phyloP scores from a whole-genome alignment of 257 asterid species.

The Euphrasia confusa region DNA sequence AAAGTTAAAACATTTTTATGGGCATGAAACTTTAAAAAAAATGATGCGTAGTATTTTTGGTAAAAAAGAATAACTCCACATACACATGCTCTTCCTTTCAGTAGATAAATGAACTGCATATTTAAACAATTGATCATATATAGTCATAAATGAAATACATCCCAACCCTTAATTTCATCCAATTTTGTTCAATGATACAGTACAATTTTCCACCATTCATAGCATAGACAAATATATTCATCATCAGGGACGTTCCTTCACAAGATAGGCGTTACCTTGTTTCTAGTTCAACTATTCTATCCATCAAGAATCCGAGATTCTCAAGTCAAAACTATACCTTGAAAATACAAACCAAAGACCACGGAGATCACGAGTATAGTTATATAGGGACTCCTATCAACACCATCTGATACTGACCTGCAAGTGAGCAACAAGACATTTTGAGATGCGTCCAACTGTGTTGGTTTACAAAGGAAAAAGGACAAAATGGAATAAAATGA shows the following conservation, averaged over 20 bases:
- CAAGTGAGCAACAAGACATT: constrained; percentile 19
- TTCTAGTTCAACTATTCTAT: constrained; percentile 21
- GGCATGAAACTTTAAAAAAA: too few species aligned
- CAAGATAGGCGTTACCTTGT: constrained; percentile 8
- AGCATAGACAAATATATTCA: background rate
- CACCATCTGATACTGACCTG: constrained; percentile 51
- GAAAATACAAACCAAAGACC: constrained; percentile 38
- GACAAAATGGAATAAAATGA: too few species aligned
- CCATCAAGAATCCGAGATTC: constrained; percentile 22
- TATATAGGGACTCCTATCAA: constrained; percentile 28
- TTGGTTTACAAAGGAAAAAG: too few species aligned
- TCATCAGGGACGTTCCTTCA: constrained; percentile 11
- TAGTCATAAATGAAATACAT: background rate
- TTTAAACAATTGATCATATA: background rate
- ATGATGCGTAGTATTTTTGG: too few species aligned
- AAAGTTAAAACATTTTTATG: too few species aligned
- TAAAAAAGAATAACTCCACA: too few species aligned
- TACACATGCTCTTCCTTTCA: too few species aligned
- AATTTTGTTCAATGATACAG: background rate
- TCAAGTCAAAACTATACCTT: constrained; percentile 42
- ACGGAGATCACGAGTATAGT: constrained; percentile 34
- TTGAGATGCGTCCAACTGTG: background rate
- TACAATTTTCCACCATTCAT: constrained; percentile 15
- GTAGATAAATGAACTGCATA: background rate
- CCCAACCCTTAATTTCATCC: constrained; percentile 8